A percentile compares a stretch with the other conserved stretches of the same genome.
Conservation (phyloP, 768 basidiomycete species). For the Xerocomus brunneocitrinus region DNA sequence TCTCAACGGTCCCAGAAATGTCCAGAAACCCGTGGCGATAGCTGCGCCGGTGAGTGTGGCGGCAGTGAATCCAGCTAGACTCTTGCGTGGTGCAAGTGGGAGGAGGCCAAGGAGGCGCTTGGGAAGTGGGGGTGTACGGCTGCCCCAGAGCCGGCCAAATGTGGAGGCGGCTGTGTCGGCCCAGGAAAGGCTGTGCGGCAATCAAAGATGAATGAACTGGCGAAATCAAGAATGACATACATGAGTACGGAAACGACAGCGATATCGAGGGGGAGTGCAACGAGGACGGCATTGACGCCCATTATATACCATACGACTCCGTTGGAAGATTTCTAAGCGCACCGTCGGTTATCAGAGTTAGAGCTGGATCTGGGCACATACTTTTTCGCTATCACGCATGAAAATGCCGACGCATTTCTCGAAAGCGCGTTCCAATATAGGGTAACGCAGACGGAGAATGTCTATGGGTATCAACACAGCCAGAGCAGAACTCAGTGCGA, state of each 20-base stretch:
- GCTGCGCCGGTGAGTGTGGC: slow-evolving; percentile 67
- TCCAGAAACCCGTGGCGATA: slow-evolving; percentile 72
- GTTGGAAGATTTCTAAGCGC: slow-evolving; percentile 54
- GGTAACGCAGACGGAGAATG: slow-evolving; percentile 62
- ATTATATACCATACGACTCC: slow-evolving; percentile 89
- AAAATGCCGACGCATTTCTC: slow-evolving; percentile 72
- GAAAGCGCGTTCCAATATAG: slow-evolving; percentile 62
- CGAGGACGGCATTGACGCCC: slow-evolving; percentile 74
- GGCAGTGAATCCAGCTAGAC: slow-evolving; percentile 78
- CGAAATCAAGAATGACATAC: slow-evolving; percentile 43
- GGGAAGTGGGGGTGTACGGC: slow-evolving; percentile 60
- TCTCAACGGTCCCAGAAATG: slow-evolving; percentile 49
- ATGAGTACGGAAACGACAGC: slow-evolving; percentile 88
- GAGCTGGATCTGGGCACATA: slow-evolving; percentile 18
- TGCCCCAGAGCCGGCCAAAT: slow-evolving; percentile 79
- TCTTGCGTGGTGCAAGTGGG: slow-evolving; percentile 78
- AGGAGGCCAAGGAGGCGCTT: slow-evolving; percentile 42
- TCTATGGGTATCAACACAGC: slow-evolving; percentile 71
- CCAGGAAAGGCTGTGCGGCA: slow-evolving; percentile 73
- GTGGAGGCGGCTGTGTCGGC: slow-evolving; percentile 94
- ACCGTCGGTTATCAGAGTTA: neutral
- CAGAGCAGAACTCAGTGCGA: slow-evolving; percentile 61
- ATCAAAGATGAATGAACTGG: neutral
- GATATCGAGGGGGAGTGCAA: slow-evolving; percentile 77
- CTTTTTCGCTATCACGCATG: slow-evolving; percentile 88